Percentiles rank a stretch among this genome's conserved stretches.
phyloP scores from a whole-genome alignment of 176 grass and related monocot species.

The Cenchrus fungigraminus region DNA sequence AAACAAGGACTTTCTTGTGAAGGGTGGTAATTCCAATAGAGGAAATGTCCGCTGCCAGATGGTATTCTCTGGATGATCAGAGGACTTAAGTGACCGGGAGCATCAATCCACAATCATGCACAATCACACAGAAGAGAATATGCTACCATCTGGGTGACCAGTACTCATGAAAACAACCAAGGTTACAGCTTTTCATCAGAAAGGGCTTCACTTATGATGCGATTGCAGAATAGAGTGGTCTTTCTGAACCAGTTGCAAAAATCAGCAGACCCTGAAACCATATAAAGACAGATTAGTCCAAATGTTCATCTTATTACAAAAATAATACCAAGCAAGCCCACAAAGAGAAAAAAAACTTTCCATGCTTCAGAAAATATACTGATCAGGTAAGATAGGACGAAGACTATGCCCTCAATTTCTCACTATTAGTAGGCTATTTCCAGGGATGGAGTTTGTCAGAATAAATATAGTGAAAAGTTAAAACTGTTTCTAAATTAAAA shows the following conservation, averaged over 20 bases:
- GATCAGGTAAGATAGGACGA: slow-evolving; percentile 4
- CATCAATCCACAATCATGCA: background rate
- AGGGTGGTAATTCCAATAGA: slow-evolving; percentile 34
- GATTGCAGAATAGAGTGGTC: background rate
- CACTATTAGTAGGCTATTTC: background rate
- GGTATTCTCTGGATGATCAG: slow-evolving; percentile 16
- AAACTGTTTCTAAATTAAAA: background rate
- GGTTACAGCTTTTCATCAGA: slow-evolving; percentile 21
- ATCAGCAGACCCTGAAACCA: slow-evolving; percentile 46
- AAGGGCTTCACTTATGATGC: slow-evolving; percentile 20
- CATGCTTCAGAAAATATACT: slow-evolving; percentile 11
- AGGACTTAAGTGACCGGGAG: slow-evolving; percentile 8
- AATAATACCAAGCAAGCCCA: slow-evolving; percentile 19
- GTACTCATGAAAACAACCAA: slow-evolving; percentile 30
- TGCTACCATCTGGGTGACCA: slow-evolving; percentile 3
- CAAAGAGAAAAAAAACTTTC: background rate
- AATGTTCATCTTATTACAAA: slow-evolving; percentile 17
- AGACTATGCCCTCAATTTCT: background rate
- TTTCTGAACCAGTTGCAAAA: background rate
- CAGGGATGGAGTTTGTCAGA: background rate
- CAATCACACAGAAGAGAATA: slow-evolving; percentile 30
- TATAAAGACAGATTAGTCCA: slow-evolving; percentile 39
- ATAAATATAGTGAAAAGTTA: slow-evolving; percentile 21
- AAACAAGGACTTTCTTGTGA: slow-evolving; percentile 38
- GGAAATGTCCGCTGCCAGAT: slow-evolving; percentile 20